Evolutionary conservation across 2,329 filamentous ascomycete species (phyloP).

Genomic region (Aspergillus tubingensis): DNA sequence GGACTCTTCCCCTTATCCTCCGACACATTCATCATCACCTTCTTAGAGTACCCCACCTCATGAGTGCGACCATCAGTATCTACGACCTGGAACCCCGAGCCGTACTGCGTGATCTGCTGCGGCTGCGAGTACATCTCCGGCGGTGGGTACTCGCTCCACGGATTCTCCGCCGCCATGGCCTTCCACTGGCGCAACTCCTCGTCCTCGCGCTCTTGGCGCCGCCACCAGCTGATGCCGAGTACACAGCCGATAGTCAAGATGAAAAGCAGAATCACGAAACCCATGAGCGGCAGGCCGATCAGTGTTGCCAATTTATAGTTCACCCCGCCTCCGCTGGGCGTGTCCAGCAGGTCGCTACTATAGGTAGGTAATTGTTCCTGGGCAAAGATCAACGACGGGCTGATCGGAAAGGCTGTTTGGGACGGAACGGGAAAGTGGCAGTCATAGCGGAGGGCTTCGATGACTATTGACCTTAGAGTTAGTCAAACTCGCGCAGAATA

Average conservation of each 20-base stretch:
- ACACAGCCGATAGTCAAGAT: slow-evolving; percentile 40
- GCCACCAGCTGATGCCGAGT: slow-evolving; percentile 46
- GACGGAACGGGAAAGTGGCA: slow-evolving; percentile 43
- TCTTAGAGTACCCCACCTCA: slow-evolving; percentile 16
- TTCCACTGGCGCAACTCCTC: slow-evolving; percentile 27
- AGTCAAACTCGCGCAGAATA: slow-evolving; percentile 1
- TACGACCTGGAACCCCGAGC: slow-evolving; percentile 26
- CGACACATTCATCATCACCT: slow-evolving; percentile 8
- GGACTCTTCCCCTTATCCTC: slow-evolving; percentile 14
- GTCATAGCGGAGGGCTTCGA: slow-evolving; percentile 49
- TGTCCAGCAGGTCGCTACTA: slow-evolving; percentile 25
- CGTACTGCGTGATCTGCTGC: slow-evolving; percentile 9
- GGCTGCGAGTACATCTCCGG: slow-evolving; percentile 19
- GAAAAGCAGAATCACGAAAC: slow-evolving; percentile 41
- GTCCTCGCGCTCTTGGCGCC: slow-evolving; percentile 35
- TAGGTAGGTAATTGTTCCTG: slow-evolving; percentile 40
- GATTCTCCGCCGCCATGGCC: slow-evolving; percentile 1
- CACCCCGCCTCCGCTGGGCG: slow-evolving; percentile 15
- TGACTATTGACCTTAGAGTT: slow-evolving; percentile 31
- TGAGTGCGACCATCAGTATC: slow-evolving; percentile 32
- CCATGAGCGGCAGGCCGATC: slow-evolving; percentile 47
- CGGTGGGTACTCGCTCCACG: neutral
- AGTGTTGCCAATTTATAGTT: slow-evolving; percentile 41
- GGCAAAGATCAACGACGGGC: slow-evolving; percentile 45
- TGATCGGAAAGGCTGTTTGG: slow-evolving; percentile 43